Base-by-base conservation (phyloP, 1,284 basidiomycete genomes). In the Lignosus rhinocerotis region DNA sequence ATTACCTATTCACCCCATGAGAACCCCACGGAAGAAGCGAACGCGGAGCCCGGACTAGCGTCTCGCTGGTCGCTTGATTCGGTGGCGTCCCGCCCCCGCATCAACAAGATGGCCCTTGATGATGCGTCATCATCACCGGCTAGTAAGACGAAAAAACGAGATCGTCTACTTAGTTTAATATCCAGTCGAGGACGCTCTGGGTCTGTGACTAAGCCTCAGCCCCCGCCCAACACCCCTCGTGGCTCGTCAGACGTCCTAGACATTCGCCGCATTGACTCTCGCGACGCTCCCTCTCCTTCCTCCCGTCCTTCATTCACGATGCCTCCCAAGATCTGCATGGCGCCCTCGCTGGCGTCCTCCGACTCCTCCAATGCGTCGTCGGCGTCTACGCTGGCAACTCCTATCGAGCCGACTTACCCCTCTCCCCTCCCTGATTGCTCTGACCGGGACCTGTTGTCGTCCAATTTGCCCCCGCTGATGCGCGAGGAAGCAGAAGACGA, bases 1-100 rank as follows among this genome's bases (percentile, higher is more conserved):
- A 56, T 62, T 54, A 57, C 62, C 19, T 57, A 54, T 33, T 52
- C 60, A 12, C 44, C 57, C 9, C 31, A 47, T 12, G 58, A 58
- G 47, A 54, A 43, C 41, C 51, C 56, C 33, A 42, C 53, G 50
- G 60, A 59, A 38, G 57, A 61, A 51, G 49, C n/a, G 12, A 19
- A 21, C 17, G 59, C 51, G 41, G 64, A 62, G 30, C 39, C 48
- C n/a, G 62, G 60, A 43, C 64, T 67, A 11, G 48, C 67, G 41
- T 72, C 71, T 52, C 69, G 71, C 36, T 72, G 71, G 71, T 72
- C 71, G 34, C 62, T 72, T 43, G 71, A 72, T 61, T 70, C 71
- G 4, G 64, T 66, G 36, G 66, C 65, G 39, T 66, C 66, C 39
- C 62, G 62, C 49, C 66, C 63, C 36, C 61, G 55, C 46, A 62